phyloP scores from a whole-genome alignment of 2,329 filamentous ascomycete genomes.

The Aspergillus quadricinctus region DNA sequence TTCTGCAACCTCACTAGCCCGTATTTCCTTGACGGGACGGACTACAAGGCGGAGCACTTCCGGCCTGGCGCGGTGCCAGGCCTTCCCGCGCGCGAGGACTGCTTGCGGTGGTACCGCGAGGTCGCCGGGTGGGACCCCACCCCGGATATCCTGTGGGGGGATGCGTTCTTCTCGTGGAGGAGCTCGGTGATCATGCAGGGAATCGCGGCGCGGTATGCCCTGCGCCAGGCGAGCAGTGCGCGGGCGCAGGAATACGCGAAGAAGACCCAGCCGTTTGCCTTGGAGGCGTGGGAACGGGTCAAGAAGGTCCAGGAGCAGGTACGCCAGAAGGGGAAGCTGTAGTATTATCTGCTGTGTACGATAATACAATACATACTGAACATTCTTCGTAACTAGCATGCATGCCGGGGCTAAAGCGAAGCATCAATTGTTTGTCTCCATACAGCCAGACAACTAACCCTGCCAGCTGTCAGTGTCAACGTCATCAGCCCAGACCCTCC shows the following conservation, averaged over 20 bases:
- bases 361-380: not conserved
- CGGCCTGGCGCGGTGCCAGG: slow-evolving; percentile 61
- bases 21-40: slow-evolving; percentile 32
- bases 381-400: not conserved
- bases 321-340: slow-evolving; percentile 41
- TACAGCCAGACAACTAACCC: not conserved
- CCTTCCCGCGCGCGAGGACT: slow-evolving; percentile 56
- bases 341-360: slow-evolving; percentile 15
- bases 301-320: slow-evolving; percentile 43
- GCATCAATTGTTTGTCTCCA: not conserved
- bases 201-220: slow-evolving; percentile 82
- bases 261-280: slow-evolving; percentile 66
- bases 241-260: slow-evolving; percentile 69
- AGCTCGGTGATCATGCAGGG: slow-evolving; percentile 71
- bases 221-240: slow-evolving; percentile 82
- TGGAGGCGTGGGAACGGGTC: slow-evolving; percentile 74
- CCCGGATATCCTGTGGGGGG: slow-evolving; percentile 56
- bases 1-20: slow-evolving; percentile 67
- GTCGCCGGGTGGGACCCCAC: slow-evolving; percentile 67
- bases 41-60: slow-evolving; percentile 49
- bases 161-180: slow-evolving; percentile 59
- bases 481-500: not conserved
- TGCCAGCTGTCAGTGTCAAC: not conserved
- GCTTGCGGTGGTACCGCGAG: slow-evolving; percentile 63
- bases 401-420: not conserved